phyloP scores from a whole-genome alignment of 2,329 filamentous ascomycete species.

The Fulvia fulva region DNA sequence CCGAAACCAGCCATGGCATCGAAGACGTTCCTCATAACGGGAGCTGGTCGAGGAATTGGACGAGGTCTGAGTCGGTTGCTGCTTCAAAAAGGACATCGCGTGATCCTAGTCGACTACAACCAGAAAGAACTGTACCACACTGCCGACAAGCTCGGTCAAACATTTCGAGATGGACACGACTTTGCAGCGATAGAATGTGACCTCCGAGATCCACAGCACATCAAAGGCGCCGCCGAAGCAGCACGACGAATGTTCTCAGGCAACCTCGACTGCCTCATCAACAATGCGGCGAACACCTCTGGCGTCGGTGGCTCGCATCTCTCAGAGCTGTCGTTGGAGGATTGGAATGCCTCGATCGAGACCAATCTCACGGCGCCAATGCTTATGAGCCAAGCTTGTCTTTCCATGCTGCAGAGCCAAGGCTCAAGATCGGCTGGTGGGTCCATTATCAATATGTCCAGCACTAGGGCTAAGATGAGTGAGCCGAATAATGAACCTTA shows the following conservation, averaged over 20 bases:
- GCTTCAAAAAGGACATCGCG: constrained; percentile 38
- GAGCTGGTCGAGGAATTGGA: constrained; percentile 38
- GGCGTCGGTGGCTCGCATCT: constrained; percentile 33
- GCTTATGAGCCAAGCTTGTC: constrained; percentile 27
- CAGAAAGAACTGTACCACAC: constrained; percentile 38
- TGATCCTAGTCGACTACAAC: constrained; percentile 41
- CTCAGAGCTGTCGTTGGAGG: constrained; percentile 35
- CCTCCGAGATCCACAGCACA: constrained; percentile 28
- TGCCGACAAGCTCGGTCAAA: constrained; percentile 24
- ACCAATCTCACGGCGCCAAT: constrained; percentile 39
- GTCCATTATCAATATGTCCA: constrained; percentile 47
- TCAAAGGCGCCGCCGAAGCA: constrained; percentile 29
- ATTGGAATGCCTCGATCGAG: constrained; percentile 37
- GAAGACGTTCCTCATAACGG: constrained; percentile 43
- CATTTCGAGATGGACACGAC: constrained; percentile 13
- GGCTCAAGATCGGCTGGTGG: constrained; percentile 18
- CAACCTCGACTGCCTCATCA: constrained; percentile 40
- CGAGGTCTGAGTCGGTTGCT: constrained; percentile 37
- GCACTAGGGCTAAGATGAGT: constrained; percentile 48
- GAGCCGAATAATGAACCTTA: constrained; percentile 51
- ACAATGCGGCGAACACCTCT: constrained; percentile 41
- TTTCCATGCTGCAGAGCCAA: constrained; percentile 26
- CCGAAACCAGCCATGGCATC: constrained; percentile 3
- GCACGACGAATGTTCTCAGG: constrained; percentile 35
- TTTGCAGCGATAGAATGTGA: constrained; percentile 25